Conservation (phyloP, 495 filamentous ascomycete genomes). For the Physcia stellaris region DNA sequence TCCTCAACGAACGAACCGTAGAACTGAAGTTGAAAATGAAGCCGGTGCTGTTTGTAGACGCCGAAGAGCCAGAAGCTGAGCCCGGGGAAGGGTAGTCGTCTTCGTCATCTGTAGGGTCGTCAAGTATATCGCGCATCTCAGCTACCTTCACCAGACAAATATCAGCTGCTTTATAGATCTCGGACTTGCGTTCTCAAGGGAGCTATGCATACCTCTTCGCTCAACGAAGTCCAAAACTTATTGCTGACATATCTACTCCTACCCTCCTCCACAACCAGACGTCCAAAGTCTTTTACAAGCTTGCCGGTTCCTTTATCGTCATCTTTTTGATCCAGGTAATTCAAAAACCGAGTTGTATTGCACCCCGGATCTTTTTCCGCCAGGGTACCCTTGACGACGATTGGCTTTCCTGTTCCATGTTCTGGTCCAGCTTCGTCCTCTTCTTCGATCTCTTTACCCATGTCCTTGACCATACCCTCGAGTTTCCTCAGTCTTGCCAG, state of each 20-base stretch:
- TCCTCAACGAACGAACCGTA: slow-evolving; percentile 31
- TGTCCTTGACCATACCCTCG: slow-evolving; percentile 65
- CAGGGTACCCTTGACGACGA: background rate
- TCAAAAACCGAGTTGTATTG: no score
- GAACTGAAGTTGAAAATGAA: slow-evolving; percentile 61
- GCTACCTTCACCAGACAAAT: slow-evolving; percentile 49
- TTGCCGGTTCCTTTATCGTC: slow-evolving; percentile 17
- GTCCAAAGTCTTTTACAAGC: slow-evolving; percentile 59
- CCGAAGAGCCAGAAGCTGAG: slow-evolving; percentile 25
- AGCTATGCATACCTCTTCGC: slow-evolving; percentile 53
- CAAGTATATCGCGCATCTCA: slow-evolving; percentile 56
- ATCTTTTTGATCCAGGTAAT: slow-evolving; percentile 10
- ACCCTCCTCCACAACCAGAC: slow-evolving; percentile 71
- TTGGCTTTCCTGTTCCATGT: background rate
- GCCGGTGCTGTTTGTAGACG: slow-evolving; percentile 45
- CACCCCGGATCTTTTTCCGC: slow-evolving; percentile 1
- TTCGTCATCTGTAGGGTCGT: slow-evolving; percentile 53
- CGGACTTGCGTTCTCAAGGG: background rate
- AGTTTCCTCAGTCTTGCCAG: slow-evolving; percentile 63
- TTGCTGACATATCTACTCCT: slow-evolving; percentile 75
- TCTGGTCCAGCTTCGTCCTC: slow-evolving; percentile 10
- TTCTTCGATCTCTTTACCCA: slow-evolving; percentile 34
- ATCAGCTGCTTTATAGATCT: background rate
- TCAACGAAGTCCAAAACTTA: slow-evolving; percentile 78
- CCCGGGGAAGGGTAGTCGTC: slow-evolving; percentile 48